Percentiles rank a stretch among this genome's conserved stretches.
Conservation (phyloP, 176 grass and related monocot genomes). For the Bonia amplexicaulis region DNA sequence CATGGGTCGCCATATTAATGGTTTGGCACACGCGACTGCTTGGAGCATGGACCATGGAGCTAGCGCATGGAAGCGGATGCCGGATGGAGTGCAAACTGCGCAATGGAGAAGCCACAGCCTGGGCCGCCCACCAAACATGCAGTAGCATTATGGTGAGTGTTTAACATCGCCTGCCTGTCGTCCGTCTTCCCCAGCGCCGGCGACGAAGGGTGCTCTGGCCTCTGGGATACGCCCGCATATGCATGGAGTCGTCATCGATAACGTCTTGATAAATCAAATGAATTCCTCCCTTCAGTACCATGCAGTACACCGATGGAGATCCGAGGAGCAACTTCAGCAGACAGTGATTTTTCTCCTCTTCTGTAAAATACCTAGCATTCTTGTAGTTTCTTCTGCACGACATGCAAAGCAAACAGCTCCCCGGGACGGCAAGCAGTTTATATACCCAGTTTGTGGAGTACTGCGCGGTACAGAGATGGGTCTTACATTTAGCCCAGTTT, state of each 20-base stretch:
- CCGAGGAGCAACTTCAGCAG: background rate
- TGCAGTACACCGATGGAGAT: background rate
- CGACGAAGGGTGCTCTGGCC: background rate
- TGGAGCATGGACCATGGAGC: background rate
- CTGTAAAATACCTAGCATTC: too few species aligned
- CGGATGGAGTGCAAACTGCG: background rate
- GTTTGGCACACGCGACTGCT: background rate
- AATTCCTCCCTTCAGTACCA: background rate
- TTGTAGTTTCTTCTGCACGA: background rate
- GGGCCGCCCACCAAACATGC: background rate
- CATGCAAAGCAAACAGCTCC: background rate
- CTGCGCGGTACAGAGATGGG: background rate
- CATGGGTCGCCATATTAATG: background rate
- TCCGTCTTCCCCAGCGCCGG: background rate
- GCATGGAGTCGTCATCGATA: background rate
- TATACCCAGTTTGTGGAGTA: background rate
- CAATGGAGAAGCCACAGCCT: background rate
- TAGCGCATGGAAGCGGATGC: background rate
- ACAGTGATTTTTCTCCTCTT: background rate
- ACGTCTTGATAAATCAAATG: background rate
- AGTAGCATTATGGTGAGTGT: background rate
- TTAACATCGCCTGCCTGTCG: background rate
- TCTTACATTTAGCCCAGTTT: background rate
- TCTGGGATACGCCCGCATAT: background rate
- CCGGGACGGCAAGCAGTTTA: background rate